Evolutionary conservation across 2,329 filamentous ascomycete species (phyloP), one percentile per base, ranked within the genome.

Genomic region (Monosporascus ibericus): DNA sequence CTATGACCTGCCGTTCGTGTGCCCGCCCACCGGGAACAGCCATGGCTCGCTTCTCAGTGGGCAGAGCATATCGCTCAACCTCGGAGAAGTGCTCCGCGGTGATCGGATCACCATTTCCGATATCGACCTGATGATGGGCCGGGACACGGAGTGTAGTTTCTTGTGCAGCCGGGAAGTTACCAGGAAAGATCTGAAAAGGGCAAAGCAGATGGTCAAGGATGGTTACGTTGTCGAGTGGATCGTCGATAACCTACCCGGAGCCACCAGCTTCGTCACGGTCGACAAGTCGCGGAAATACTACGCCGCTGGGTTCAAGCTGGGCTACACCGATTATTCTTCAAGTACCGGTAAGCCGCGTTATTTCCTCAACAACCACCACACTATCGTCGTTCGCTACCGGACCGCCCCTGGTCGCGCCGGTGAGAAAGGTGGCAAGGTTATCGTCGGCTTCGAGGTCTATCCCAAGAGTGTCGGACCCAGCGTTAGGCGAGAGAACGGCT

Each of bases 151-250:
- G 62, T 91, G 87, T 60, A 82, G 80, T 55, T 80, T 85, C 60
- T 79, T 95, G 11, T 94, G 91, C 72, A 86, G 79, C 38, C 79
- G 78, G 48, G 78, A 86, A 51, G 75, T 94, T 17, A 80, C 81
- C 56, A 78, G 81, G 39, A 75, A 76, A 46, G 86, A 85, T 47
- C 69, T 95, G 53, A 78, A 80, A 60, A 81, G 83, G 65, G 87
- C 88, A 5, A 81, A 80, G 60, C 77, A 91, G 56, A 72, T 95
- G 63, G 85, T 95, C 39, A 80, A 80, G 55, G 81, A 91, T 50
- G 88, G 87, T 37, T 95, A 94, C 68, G 84, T 94, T n/a, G 85
- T 86, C 2, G 90, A 95, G 70, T 95, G 90, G 91, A 95, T 95
- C 60, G 87, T 94, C 58, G 90, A 96, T 69, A 95, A 95, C 63